phyloP scores from a whole-genome alignment of 805 yeast genomes.

The Schwanniomyces sp. region DNA sequence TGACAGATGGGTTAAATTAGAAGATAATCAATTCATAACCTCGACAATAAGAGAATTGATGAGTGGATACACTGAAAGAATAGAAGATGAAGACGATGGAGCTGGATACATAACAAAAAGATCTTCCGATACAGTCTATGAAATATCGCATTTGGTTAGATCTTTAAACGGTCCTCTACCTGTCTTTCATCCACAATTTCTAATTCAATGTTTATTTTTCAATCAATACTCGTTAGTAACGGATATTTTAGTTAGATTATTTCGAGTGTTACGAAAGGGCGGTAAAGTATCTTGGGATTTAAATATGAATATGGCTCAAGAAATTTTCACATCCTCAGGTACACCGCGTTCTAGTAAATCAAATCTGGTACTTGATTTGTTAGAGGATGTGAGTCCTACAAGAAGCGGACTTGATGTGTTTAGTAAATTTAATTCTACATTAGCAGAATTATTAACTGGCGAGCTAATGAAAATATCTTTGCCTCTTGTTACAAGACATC shows the following conservation, averaged over 20 bases:
- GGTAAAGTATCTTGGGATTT: slow-evolving; percentile 33
- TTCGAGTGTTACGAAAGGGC: slow-evolving; percentile 47
- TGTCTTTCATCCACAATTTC: slow-evolving; percentile 83
- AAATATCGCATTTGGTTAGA: slow-evolving; percentile 67
- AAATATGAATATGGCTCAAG: slow-evolving; percentile 20
- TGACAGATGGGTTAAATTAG: slow-evolving; percentile 54
- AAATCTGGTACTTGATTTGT: not conserved
- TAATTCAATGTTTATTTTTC: slow-evolving; percentile 71
- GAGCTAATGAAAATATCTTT: slow-evolving; percentile 63
- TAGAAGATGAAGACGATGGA: slow-evolving; percentile 22
- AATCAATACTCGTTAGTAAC: slow-evolving; percentile 57
- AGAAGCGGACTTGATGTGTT: slow-evolving; percentile 22
- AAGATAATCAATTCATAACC: slow-evolving; percentile 43
- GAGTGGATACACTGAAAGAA: slow-evolving; percentile 23
- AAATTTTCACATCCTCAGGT: slow-evolving; percentile 8
- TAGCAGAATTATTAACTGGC: slow-evolving; percentile 53
- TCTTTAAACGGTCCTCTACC: slow-evolving; percentile 89
- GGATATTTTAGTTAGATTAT: slow-evolving; percentile 54
- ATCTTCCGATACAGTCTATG: slow-evolving; percentile 22
- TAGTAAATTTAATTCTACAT: slow-evolving; percentile 36
- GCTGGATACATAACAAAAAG: slow-evolving; percentile 16
- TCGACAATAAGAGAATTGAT: slow-evolving; percentile 45
- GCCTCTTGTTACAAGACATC: slow-evolving; percentile 86
- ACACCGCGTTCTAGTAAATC: slow-evolving; percentile 3
- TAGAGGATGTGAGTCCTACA: not conserved